Evolutionary conservation across 83 land plant genomes (phyloP), one percentile per base, ranked within the genome.

Genomic region (Picea mariana): DNA sequence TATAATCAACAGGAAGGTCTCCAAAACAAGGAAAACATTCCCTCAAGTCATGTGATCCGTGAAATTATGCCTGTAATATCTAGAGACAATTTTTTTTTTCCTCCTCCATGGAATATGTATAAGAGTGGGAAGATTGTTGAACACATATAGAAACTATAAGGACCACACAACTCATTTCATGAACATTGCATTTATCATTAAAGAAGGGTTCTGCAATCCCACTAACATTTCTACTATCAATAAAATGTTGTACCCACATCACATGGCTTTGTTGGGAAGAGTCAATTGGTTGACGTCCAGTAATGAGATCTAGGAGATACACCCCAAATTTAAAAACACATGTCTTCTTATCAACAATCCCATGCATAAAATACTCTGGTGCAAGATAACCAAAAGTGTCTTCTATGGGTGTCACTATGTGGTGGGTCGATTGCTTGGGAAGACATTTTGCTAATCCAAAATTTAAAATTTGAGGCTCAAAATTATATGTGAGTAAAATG

Each of bases 261-360:
- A 95, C 88, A 38, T 95, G 91, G 86, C 94, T 95, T 81, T 88
- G 67, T 66, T 93, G 88, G 44, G 85, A 89, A 52, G 89, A 71
- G 76, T 95, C 94, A 38, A 95, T 63, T 60, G 95, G 97, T 13
- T 47, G 83, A 11, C 94, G 91, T 17, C 99, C 99, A 12, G 98
- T 87, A 16, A 97, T 92, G 65, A 97, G 89, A 88, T 97, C 99
- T 65, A 97, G 81, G 42, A 97, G 87, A 21, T 95, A 84, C 7
- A 97, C 98, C 38, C 99, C 98, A 83, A 71, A 95, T 8, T 98
- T 86, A 81, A 86, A 97, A 11, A 97, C 92, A 87, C 95, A 96
- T 1, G 98, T 93, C 77, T 97, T 97, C 78, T 97, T 98, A 79
- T 97, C 93, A 9, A 95, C 94, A 81, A 92, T 87, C n/a, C 99